Evolutionary conservation across 371 early-diverging fungal species (phyloP).

Genomic region (Umbelopsis sp.): DNA sequence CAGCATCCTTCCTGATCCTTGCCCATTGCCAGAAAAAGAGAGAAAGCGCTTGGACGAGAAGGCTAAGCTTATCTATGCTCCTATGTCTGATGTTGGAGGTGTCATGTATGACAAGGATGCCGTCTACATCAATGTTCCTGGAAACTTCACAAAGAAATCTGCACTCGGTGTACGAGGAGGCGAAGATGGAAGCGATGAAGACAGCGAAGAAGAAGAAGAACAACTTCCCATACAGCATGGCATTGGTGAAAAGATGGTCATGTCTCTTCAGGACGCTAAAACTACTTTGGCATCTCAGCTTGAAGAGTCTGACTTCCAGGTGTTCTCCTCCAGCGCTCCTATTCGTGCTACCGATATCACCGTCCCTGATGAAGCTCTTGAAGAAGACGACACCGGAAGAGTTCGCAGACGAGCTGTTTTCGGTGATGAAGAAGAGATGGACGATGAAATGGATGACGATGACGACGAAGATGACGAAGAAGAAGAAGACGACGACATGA

Average conservation of each 20-base stretch:
- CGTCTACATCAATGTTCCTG: slow-evolving; percentile 95
- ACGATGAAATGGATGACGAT: slow-evolving; percentile 35
- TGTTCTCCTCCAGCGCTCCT: slow-evolving; percentile 82
- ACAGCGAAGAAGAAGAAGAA: slow-evolving; percentile 41
- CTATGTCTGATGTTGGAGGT: slow-evolving; percentile 97
- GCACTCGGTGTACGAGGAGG: slow-evolving; percentile 47
- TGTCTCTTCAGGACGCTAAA: slow-evolving; percentile 85
- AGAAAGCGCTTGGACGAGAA: slow-evolving; percentile 89
- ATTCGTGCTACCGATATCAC: slow-evolving; percentile 66
- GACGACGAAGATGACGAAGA: slow-evolving; percentile 36
- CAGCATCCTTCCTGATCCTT: slow-evolving; percentile 86
- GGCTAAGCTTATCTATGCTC: slow-evolving; percentile 96
- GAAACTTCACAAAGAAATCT: slow-evolving; percentile 74
- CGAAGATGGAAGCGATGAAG: slow-evolving; percentile 36
- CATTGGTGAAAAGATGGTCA: slow-evolving; percentile 91
- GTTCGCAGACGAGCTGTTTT: slow-evolving; percentile 65
- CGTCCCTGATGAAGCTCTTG: slow-evolving; percentile 41
- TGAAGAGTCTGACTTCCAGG: slow-evolving; percentile 73
- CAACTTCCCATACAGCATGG: slow-evolving; percentile 45
- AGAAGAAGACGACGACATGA: slow-evolving; percentile 38
- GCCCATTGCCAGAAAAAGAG: slow-evolving; percentile 92
- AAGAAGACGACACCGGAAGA: slow-evolving; percentile 52
- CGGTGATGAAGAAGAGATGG: slow-evolving; percentile 51
- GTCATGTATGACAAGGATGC: slow-evolving; percentile 98
- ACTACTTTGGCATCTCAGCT: slow-evolving; percentile 81